Base-by-base conservation (phyloP, 768 basidiomycete genomes). In the Calocera cornea region DNA sequence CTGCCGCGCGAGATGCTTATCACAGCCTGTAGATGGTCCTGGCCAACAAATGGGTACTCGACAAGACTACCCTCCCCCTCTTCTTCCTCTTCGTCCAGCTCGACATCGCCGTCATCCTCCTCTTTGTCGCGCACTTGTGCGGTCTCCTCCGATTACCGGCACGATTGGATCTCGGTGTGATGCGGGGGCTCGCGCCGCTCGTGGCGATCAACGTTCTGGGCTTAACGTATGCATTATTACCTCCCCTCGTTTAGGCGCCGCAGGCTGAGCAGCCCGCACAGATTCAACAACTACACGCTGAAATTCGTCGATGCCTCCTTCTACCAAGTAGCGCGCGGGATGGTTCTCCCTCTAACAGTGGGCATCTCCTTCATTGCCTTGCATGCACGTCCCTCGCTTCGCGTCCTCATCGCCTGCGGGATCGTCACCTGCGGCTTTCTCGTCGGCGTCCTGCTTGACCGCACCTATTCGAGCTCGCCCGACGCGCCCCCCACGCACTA, bases 301-400 rank as follows among this genome's bases (percentile, higher is more conserved):
- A 91, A 93, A 85, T 92, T 89, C 73, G 94, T 97, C 71, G 93
- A 94, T 67, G 91, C 92, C 14, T 94, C 92, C 0, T 93, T 95
- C 77, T 94, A 95, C 76, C 94, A 95, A 79, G 89, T 98, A 70
- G 95, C 95, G 0, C 88, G 95, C 17, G 95, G 95, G 11, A 83
- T 98, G 69, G 85, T 98, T 33, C 86, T 98, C 27, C 95, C 95
- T 0, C 89, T 93, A 81, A 98, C 95, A 19, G 92, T 97, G 72
- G 79, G 80, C 73, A 87, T 92, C n/a, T 94, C 95, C 44, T 89
- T 84, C 75, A 31, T 90, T 72, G 79, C 91, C 74, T 86, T 97
- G 34, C 82, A 86, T 69, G 75, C 90, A 10, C 84, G 87, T 3
- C 92, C 94, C 1, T 90, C 92, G 19, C 74, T 86, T 5, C 82